Conservation (phyloP, 371 early-diverging fungal species). For the Funneliformis caledonium region DNA sequence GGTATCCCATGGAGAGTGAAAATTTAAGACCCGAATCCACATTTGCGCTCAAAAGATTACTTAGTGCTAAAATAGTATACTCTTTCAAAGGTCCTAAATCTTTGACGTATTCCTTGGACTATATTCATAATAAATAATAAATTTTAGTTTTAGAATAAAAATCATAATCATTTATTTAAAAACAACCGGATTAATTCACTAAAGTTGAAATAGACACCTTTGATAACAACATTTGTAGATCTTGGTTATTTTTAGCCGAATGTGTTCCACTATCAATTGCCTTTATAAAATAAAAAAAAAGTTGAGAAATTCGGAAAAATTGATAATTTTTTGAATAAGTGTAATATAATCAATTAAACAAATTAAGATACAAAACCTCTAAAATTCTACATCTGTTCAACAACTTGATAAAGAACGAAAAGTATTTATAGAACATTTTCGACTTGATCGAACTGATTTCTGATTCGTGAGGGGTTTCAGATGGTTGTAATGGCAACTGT, state of each 20-base stretch:
- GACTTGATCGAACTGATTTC: constrained; percentile 74
- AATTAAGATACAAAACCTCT: constrained; percentile 47
- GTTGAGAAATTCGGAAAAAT: background rate
- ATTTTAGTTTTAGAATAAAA: background rate
- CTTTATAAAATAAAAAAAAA: constrained; percentile 29
- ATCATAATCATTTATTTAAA: background rate
- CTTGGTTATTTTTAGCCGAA: constrained; percentile 47
- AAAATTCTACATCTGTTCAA: constrained; percentile 80
- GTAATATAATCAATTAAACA: background rate
- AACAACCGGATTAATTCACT: background rate
- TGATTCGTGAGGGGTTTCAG: constrained; percentile 65
- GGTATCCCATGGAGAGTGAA: constrained; percentile 90
- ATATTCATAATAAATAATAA: constrained; percentile 30
- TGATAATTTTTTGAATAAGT: background rate
- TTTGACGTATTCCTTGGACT: constrained; percentile 64
- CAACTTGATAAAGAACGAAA: constrained; percentile 86
- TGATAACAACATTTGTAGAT: constrained; percentile 50
- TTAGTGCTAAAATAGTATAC: constrained; percentile 84
- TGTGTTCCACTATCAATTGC: constrained; percentile 45
- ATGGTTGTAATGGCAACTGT: constrained; percentile 82
- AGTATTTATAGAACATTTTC: constrained; percentile 83
- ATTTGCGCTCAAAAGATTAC: constrained; percentile 90
- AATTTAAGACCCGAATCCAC: constrained; percentile 89
- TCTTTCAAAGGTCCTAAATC: constrained; percentile 77
- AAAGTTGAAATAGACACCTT: constrained; percentile 42